Evolutionary conservation across 2,329 filamentous ascomycete species (phyloP).

Genomic region (Alternaria ventricosa): DNA sequence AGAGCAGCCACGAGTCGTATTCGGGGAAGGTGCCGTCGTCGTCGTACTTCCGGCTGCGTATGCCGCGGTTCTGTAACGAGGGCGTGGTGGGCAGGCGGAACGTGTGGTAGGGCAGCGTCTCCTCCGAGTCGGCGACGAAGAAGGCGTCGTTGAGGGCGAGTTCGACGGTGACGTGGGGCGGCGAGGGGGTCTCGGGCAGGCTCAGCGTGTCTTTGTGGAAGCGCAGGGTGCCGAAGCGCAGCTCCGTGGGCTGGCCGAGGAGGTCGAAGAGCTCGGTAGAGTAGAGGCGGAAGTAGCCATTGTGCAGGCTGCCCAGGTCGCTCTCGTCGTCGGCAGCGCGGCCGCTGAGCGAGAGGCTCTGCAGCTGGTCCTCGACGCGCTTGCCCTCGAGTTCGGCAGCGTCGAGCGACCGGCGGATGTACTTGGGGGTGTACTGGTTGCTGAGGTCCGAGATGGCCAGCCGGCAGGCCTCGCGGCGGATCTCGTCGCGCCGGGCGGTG

Average conservation of each 20-base stretch:
- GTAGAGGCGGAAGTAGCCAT: conserved; percentile 46
- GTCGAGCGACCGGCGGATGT: conserved; percentile 39
- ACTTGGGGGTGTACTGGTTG: conserved; percentile 39
- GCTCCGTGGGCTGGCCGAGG: conserved; percentile 42
- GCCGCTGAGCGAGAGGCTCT: conserved; percentile 15
- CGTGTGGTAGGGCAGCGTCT: conserved; percentile 45
- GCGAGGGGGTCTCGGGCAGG: conserved; percentile 1
- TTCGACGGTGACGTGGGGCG: conserved; percentile 33
- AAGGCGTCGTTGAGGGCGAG: conserved; percentile 43
- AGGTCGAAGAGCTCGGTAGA: conserved; percentile 46
- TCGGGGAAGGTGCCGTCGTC: conserved; percentile 39
- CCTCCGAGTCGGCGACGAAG: conserved; percentile 44
- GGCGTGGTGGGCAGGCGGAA: conserved; percentile 41
- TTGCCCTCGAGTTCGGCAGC: conserved; percentile 40
- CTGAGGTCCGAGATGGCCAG: conserved; percentile 43
- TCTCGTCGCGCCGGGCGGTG: conserved; percentile 18
- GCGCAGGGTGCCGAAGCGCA: conserved; percentile 46
- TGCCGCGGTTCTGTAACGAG: conserved; percentile 44
- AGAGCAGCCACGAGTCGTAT: conserved; percentile 48
- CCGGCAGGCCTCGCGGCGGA: conserved; percentile 40
- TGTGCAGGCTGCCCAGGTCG: conserved; percentile 33
- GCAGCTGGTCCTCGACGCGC: conserved; percentile 41
- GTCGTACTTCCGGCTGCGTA: conserved; percentile 38
- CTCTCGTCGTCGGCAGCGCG: conserved; percentile 9
- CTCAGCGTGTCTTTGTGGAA: conserved; percentile 30